These are phyloP conservation scores for Nicotiana tabacum DNA, from an alignment of 257 asterid species.

Conservation along the genomic window DNA sequence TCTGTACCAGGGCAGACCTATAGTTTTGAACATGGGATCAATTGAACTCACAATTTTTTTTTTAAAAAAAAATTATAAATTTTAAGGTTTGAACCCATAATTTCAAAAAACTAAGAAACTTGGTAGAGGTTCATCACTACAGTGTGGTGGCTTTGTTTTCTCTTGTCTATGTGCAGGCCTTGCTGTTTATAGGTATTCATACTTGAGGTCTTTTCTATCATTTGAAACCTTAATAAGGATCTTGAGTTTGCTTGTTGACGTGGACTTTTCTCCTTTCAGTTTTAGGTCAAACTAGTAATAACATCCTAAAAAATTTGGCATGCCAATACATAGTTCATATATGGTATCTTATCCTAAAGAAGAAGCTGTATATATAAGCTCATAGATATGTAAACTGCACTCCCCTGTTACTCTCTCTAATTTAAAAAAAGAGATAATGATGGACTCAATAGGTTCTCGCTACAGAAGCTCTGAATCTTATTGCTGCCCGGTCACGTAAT, in stretches of 20 bases:
- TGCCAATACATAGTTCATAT: not conserved
- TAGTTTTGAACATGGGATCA: too few relatives aligned
- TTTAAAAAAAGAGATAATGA: too few relatives aligned
- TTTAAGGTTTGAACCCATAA: too few relatives aligned
- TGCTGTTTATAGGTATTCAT: not conserved
- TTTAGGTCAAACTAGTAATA: not conserved
- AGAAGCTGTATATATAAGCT: not conserved
- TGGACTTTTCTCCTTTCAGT: not conserved
- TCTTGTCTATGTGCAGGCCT: not conserved
- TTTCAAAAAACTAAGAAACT: too few relatives aligned
- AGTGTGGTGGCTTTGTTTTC: not conserved
- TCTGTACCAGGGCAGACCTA: too few relatives aligned
- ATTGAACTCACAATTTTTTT: too few relatives aligned
- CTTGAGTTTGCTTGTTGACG: not conserved
- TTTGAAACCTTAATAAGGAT: not conserved
- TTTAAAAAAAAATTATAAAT: too few relatives aligned
- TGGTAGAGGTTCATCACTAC: not conserved
- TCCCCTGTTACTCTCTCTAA: not conserved
- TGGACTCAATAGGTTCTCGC: not conserved
- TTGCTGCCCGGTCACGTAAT: not conserved
- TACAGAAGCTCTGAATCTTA: not conserved
- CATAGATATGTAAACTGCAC: not conserved
- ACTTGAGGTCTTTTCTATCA: not conserved
- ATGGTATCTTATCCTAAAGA: not conserved
- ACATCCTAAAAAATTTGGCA: not conserved